Evolutionary conservation across 169 alveolate species (phyloP).

Genomic region (Cytauxzoon felis): DNA sequence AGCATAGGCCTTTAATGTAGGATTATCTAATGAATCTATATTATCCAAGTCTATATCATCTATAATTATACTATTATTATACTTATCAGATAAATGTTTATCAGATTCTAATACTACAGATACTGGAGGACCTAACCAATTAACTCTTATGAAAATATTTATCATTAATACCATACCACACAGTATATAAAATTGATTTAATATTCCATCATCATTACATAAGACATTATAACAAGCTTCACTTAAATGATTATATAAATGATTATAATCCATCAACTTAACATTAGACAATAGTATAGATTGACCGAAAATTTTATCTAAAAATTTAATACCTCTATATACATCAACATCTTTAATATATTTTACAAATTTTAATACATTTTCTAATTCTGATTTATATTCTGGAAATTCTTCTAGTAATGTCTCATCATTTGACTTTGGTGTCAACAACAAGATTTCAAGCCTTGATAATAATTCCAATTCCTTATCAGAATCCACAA

Average conservation of each 20-base stretch:
- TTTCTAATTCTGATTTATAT: not conserved
- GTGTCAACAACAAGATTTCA: not conserved
- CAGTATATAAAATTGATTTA: constrained; percentile 26
- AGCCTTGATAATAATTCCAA: no score
- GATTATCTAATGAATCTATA: constrained; percentile 2
- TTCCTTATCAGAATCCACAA: no score
- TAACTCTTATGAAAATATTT: constrained; percentile 34
- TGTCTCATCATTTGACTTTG: constrained; percentile 10
- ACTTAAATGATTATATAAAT: not conserved
- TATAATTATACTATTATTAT: constrained; percentile 1
- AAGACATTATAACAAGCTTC: not conserved
- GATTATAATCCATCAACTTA: not conserved
- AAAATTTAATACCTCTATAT: constrained; percentile 23
- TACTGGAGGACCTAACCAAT: constrained; percentile 58
- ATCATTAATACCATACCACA: constrained; percentile 34
- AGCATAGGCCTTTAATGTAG: constrained; percentile 18
- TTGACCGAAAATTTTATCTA: constrained; percentile 23
- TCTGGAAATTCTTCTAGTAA: constrained; percentile 12
- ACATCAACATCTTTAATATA: constrained; percentile 33
- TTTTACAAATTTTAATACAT: constrained; percentile 1
- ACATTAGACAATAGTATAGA: constrained; percentile 3
- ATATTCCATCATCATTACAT: not conserved
- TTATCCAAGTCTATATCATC: constrained; percentile 8
- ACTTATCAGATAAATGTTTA: constrained; percentile 14
- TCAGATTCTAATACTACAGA: constrained; percentile 13